Base-by-base conservation (phyloP, 1,139 yeast species). In the Hansenula sp. region DNA sequence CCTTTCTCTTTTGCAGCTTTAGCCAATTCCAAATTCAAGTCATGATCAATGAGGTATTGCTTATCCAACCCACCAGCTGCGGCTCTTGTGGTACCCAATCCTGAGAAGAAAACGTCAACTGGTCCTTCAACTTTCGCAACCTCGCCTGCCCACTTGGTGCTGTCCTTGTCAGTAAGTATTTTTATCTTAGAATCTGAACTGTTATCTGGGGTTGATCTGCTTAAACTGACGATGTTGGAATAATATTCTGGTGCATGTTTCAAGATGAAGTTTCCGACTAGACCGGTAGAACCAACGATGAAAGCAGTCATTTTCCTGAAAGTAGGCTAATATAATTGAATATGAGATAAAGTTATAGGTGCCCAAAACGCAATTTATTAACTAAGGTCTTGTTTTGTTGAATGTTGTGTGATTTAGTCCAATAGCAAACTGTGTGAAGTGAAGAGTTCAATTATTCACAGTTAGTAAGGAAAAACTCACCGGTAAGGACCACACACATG, bases 41-140 rank as follows among this genome's bases (percentile, higher is more conserved):
- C 94, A 54, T 81, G 76, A 57, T 88, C 96, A 49, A 87, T 80
- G 51, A 71, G 70, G 50, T 72, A 71, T 63, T 86, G 90, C 19
- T 78, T 74, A 25, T 76, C 85, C 4, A 79, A 68, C 1, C 82
- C 70, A n/a, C 93, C 93, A 4, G 90, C 95, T 16, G 66, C 71
- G 1, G 76, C 81, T 42, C 75, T 71, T 1, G 95, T 87, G 15
- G 96, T 84, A n/a, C 90, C 95, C 54, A 88, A 74, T 0, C 81
- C 79, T 2, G 87, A 76, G 50, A 82, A 75, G 46, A 78, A 70
- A 1, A 70, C 61, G 27, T 53, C 57, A 31, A 46, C 47, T 58
- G 59, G 51, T 33, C 48, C 36, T 47, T 45, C 28, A 42, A 40
- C 18, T 34, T 39, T 19, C 9, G 42, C 32, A 32, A 63, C 43